These are phyloP conservation scores for Rehmannia glutinosa DNA, from an alignment of 257 asterid genomes.

Conservation along the genomic window DNA sequence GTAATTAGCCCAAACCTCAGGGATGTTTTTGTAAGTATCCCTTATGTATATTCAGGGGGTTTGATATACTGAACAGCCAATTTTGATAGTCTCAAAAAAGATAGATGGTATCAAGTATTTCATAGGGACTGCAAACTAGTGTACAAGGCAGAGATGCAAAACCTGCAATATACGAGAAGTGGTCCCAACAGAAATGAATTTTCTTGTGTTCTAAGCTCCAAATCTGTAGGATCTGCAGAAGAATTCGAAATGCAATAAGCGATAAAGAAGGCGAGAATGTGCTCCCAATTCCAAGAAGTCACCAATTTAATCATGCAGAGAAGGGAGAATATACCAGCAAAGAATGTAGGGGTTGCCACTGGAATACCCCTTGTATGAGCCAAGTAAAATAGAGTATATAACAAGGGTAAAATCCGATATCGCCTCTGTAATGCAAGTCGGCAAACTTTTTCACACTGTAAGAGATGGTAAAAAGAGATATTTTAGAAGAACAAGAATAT, in stretches of 20 bases:
- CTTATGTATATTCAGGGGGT: no score
- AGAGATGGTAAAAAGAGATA: constrained; percentile 14
- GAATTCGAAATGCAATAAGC: constrained; percentile 4
- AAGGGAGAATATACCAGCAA: constrained; percentile 61
- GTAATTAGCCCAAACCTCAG: no score
- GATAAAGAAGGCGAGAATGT: no score
- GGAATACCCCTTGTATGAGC: constrained; percentile 86
- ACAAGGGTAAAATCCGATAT: constrained; percentile 81
- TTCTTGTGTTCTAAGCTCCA: constrained; percentile 74
- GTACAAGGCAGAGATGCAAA: constrained; percentile 13
- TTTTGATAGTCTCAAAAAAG: no score
- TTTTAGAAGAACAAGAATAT: constrained; percentile 18
- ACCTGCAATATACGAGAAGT: constrained; percentile 88
- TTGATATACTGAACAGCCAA: no score
- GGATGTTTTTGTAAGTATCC: no score
- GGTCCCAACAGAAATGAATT: constrained; percentile 87
- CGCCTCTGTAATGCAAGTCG: constrained; percentile 88
- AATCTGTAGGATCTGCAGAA: constrained; percentile 68
- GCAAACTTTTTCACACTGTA: constrained; percentile 93
- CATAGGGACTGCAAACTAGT: no score
- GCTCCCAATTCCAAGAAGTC: not conserved
- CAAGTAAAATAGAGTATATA: constrained; percentile 82
- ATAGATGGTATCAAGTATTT: no score
- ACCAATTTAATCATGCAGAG: not conserved
- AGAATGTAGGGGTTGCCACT: constrained; percentile 82